A percentile compares a stretch with the other conserved stretches of the same genome.
These are phyloP conservation scores for Flaveria brownii DNA, from an alignment of 129 eudicot genomes.

Conservation along the genomic window DNA sequence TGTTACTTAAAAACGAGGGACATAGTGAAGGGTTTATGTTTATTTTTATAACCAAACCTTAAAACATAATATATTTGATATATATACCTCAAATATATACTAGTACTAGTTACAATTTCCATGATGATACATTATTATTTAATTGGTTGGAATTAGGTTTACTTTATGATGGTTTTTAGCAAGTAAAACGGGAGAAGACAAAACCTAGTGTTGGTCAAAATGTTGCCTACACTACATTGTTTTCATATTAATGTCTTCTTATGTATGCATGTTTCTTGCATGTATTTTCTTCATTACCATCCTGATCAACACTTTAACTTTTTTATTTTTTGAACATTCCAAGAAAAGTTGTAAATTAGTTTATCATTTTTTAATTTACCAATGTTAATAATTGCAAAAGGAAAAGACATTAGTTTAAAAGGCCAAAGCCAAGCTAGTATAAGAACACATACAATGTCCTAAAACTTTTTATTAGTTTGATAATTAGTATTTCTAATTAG, in stretches of 20 bases:
- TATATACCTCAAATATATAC: not conserved
- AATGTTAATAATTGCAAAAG: not conserved
- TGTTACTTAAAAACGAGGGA: no score
- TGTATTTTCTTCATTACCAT: slow-evolving; percentile 18
- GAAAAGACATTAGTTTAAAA: no score
- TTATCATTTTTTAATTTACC: not conserved
- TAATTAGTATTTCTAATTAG: no score
- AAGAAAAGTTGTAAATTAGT: not conserved
- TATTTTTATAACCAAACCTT: no score
- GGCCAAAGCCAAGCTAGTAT: no score
- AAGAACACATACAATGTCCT: no score
- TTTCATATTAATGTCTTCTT: slow-evolving; percentile 41
- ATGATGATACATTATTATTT: slow-evolving; percentile 20
- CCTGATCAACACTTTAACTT: not conserved
- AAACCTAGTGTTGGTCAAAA: slow-evolving; percentile 43
- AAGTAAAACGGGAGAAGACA: slow-evolving; percentile 34
- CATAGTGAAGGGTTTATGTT: no score
- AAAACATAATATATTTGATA: no score
- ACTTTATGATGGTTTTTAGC: slow-evolving; percentile 35
- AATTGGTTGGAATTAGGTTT: slow-evolving; percentile 39
- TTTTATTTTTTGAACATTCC: not conserved
- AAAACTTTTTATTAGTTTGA: no score
- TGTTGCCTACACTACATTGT: slow-evolving; percentile 40
- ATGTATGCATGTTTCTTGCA: slow-evolving; percentile 41
- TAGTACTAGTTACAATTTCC: slow-evolving; percentile 7